Evolutionary conservation across 306 rosid species (phyloP).

Genomic region (Senna tora): DNA sequence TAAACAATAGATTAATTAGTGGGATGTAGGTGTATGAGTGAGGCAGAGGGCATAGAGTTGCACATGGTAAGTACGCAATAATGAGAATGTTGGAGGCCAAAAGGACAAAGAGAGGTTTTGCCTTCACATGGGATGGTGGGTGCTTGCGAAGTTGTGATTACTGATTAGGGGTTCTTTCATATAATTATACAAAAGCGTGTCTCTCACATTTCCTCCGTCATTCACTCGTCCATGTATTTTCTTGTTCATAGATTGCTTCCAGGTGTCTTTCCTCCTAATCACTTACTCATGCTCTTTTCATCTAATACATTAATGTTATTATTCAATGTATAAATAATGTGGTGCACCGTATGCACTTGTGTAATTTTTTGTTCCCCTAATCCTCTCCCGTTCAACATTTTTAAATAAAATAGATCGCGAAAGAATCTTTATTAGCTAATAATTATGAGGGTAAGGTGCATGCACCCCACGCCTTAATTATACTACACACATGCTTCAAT

Average conservation of each 20-base stretch:
- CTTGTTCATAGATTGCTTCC: neutral
- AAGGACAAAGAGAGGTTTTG: neutral
- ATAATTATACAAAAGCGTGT: neutral
- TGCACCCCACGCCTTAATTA: no score
- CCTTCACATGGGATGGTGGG: conserved; percentile 11
- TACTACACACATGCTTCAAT: no score
- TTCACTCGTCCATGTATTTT: neutral
- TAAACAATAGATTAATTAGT: neutral
- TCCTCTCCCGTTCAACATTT: neutral
- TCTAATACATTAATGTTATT: no score
- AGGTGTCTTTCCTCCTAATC: no score
- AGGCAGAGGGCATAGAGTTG: neutral
- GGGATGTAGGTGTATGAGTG: neutral
- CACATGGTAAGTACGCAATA: conserved; percentile 10
- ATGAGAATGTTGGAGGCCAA: neutral
- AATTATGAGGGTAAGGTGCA: neutral
- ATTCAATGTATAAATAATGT: no score
- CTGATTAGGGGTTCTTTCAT: neutral
- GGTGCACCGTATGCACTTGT: no score
- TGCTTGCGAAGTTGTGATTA: neutral
- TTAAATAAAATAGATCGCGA: neutral
- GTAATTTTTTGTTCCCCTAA: no score
- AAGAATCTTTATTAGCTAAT: neutral
- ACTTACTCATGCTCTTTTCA: no score
- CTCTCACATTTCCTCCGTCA: neutral